Evolutionary conservation across 2,329 filamentous ascomycete genomes (phyloP).

Genomic region (Raffaelea ambrosiae): DNA sequence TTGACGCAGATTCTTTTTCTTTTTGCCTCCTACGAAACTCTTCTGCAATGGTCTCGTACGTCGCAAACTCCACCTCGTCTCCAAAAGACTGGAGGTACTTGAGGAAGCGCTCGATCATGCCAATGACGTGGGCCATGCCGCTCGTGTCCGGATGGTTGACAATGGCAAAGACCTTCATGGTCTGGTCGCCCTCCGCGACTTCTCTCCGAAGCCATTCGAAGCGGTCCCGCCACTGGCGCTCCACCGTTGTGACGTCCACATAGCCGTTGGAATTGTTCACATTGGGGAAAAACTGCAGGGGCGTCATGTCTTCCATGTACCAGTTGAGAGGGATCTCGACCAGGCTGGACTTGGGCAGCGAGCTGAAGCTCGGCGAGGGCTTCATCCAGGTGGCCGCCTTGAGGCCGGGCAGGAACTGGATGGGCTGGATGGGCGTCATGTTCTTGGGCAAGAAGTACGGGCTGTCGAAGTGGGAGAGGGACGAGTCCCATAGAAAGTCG

Average conservation of each 20-base stretch:
- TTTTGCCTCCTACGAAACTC: slow-evolving; percentile 22
- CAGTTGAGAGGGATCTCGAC: slow-evolving; percentile 57
- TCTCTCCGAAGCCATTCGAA: slow-evolving; percentile 44
- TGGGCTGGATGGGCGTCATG: slow-evolving; percentile 53
- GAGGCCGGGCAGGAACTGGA: slow-evolving; percentile 54
- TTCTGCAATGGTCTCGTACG: slow-evolving; percentile 30
- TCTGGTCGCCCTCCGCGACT: slow-evolving; percentile 38
- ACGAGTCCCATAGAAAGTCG: slow-evolving; percentile 62
- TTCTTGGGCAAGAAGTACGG: slow-evolving; percentile 55
- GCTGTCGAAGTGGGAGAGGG: slow-evolving; percentile 57
- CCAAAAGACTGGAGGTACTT: slow-evolving; percentile 38
- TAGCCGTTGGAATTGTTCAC: slow-evolving; percentile 54
- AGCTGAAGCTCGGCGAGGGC: slow-evolving; percentile 34
- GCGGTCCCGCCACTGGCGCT: slow-evolving; percentile 57
- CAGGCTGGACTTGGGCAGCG: slow-evolving; percentile 48
- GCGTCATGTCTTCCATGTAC: slow-evolving; percentile 56
- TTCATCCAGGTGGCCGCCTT: slow-evolving; percentile 58
- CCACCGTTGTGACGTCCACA: slow-evolving; percentile 42
- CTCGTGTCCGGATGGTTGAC: slow-evolving; percentile 64
- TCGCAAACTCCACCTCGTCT: slow-evolving; percentile 34
- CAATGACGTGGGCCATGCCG: slow-evolving; percentile 52
- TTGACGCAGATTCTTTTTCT: no score
- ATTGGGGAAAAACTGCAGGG: slow-evolving; percentile 62
- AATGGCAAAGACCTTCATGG: slow-evolving; percentile 70
- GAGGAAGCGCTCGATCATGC: slow-evolving; percentile 37